Evolutionary conservation across 495 filamentous ascomycete genomes (phyloP), one percentile per base, ranked within the genome.

Genomic region (Xylaria cubensis): DNA sequence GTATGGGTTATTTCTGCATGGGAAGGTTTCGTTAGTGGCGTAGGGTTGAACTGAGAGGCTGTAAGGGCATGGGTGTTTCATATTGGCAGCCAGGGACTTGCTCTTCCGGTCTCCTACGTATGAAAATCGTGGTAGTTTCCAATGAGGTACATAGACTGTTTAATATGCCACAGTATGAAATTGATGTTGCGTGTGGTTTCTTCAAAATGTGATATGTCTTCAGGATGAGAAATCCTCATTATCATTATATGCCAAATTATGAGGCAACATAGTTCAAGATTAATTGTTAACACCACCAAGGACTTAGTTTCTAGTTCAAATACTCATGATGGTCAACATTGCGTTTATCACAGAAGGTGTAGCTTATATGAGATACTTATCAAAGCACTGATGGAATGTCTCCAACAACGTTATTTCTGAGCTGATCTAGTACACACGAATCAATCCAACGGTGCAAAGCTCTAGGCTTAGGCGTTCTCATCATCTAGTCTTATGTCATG

Each of bases 91-190:
- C 51, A 42, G 42, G 63, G 63, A 29, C 41, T 61, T 53, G 8
- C 17, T 32, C 50, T 72, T 32, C 26, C 26, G 62, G 34, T 24
- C 19, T n/a, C 53, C 64, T 41, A 59, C 41, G 26, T 26, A 61
- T 61, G 50, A 67, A 50, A 58, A 34, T 29, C 63, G 29, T 65
- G 42, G 39, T 51, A 66, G 61, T 41, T 66, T 59, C 55, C 15
- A 3, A 71, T 68, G 61, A 62, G 70, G 77, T 78, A 79, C 75
- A 79, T 79, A 78, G 77, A 78, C 69, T 76, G 77, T 71, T 73
- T 76, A 76, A 76, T 73, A 71, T 74, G 72, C 73, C 65, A 69
- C 73, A 72, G 76, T 75, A 76, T 76, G 73, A 59, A 42, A 74
- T 74, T 71, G 70, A 73, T 50, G 36, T 59, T 53, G 53, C 15